Conservation (phyloP, 257 asterid genomes). For the Verbascum thapsus region DNA sequence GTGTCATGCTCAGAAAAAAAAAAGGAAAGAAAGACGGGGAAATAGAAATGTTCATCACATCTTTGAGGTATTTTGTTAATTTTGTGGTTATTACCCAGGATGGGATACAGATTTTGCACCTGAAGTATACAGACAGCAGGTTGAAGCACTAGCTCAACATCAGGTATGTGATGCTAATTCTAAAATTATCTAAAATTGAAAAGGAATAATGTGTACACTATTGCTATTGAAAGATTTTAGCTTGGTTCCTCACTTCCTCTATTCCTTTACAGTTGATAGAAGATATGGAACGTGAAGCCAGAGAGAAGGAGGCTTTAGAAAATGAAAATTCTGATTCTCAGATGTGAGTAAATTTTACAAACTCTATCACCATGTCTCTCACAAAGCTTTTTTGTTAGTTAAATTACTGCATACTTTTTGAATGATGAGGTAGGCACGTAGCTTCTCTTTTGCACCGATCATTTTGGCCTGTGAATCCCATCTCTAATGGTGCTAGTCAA, state of each 20-base stretch:
- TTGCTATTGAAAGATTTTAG: constrained; percentile 21
- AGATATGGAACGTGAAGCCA: constrained; percentile 86
- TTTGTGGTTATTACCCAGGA: constrained; percentile 49
- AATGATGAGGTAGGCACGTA: constrained; percentile 9
- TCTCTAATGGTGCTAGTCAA: constrained; percentile 1
- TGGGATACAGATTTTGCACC: constrained; percentile 99
- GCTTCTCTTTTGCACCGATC: background rate
- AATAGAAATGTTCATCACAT: constrained; percentile 1
- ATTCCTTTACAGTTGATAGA: constrained; percentile 68
- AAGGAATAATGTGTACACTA: background rate
- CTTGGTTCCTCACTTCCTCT: constrained; percentile 17
- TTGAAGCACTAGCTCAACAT: constrained; percentile 85
- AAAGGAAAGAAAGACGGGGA: background rate
- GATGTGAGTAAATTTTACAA: constrained; percentile 45
- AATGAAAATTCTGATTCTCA: constrained; percentile 56
- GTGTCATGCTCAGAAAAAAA: constrained; percentile 6
- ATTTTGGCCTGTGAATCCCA: constrained; percentile 4
- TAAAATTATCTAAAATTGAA: constrained; percentile 19
- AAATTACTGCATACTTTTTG: constrained; percentile 8
- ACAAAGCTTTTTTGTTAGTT: constrained; percentile 6
- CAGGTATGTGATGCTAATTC: constrained; percentile 55
- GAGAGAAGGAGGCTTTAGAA: constrained; percentile 86
- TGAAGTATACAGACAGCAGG: constrained; percentile 90
- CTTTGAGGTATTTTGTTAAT: constrained; percentile 24
- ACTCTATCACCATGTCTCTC: background rate